Base-by-base conservation (phyloP, 2,329 filamentous ascomycete species). In the Seiridium cupressi region DNA sequence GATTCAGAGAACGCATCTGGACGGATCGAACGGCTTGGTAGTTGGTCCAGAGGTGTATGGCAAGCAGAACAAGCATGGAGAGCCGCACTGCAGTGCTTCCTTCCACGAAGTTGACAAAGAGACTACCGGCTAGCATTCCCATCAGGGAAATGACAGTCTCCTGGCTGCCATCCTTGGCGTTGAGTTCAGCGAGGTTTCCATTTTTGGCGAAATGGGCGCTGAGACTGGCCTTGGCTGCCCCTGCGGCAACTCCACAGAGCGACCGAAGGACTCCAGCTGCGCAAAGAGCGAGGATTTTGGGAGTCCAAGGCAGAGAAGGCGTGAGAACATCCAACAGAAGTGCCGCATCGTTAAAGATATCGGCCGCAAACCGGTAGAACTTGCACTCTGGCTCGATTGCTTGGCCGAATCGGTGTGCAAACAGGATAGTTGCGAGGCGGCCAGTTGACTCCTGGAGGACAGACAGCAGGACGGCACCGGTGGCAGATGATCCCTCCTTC, bases 331-430 rank as follows among this genome's bases (percentile, higher is more conserved):
- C 92, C n/a, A 97, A 82, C 58, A 96, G 81, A 79, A 96, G 91
- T 11, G 91, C 91, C 7, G 87, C 81, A 72, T 97, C 93, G 74
- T 97, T 97, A 78, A 97, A 90, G 26, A 96, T 79, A 71, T 97
- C 93, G 3, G 93, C 93, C 2, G 93, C 84, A 54, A 96, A 89
- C 13, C 93, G 89, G 75, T 93, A 97, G 73, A 86, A 89, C 74
- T 97, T 97, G 78, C 91, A 94, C 72, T 97, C 93, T 2, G 92
- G 91, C 73, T 96, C 92, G 53, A 97, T 89, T 38, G 90, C 85
- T 51, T 90, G 90, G 44, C 93, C 92, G 61, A 94, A 87, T 48
- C 86, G 84, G 72, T 96, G 89, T 1, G 93, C 93, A 72, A 97
- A 96, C 8, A 91, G 74, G 62, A 97, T 96, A 0, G 93, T 97